Base-by-base conservation (phyloP, 176 grass and related monocot species). In the Paspalum notatum region DNA sequence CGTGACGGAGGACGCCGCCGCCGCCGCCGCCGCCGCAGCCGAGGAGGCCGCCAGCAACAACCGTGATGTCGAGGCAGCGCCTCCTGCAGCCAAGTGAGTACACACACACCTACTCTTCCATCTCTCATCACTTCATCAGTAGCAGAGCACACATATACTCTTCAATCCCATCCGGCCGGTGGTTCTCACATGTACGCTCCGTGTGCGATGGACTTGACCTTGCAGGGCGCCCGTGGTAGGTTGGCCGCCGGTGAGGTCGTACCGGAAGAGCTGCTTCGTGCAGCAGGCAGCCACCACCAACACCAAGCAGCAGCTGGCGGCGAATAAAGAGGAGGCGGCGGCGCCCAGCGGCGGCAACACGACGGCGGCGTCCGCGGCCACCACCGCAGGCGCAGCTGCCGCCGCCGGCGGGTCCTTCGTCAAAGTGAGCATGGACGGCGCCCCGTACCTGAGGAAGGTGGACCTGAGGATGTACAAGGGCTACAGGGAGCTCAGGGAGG, bases 391-490 rank as follows among this genome's bases (percentile, higher is more conserved):
- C 15, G 16, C 42, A 20, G 46, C 11, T n/a, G 9, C 14, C 38
- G 32, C 32, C 9, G 20, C 16, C 22, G 53, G 41, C 7, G 60
- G 72, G 18, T 83, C 85, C 0, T 87, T 89, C 22, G 91, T 97
- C 6, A 97, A 97, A 66, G 94, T 97, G 56, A 94, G 94, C 87
- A 97, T 97, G 94, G 94, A 97, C 62, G 94, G 91, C 10, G 91
- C 91, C 12, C 94, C 94, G 1, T 97, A 92, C 71, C 79, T 97
- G 51, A 83, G 94, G 54, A 97, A 97, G 83, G 66, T 97, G 16
- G 94, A 97, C 85, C 71, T 97, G 12, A 85, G 57, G 54, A 84
- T 85, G 72, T 97, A 88, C 84, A 85, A 85, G 81, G 84, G 84
- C 20, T 97, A 97, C 89, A 83, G 88, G 81, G 94, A 97, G 74